A percentile compares a stretch with the other conserved stretches of the same genome.
Conservation (phyloP, 345 rosid species). For the Boechera divaricarpa region DNA sequence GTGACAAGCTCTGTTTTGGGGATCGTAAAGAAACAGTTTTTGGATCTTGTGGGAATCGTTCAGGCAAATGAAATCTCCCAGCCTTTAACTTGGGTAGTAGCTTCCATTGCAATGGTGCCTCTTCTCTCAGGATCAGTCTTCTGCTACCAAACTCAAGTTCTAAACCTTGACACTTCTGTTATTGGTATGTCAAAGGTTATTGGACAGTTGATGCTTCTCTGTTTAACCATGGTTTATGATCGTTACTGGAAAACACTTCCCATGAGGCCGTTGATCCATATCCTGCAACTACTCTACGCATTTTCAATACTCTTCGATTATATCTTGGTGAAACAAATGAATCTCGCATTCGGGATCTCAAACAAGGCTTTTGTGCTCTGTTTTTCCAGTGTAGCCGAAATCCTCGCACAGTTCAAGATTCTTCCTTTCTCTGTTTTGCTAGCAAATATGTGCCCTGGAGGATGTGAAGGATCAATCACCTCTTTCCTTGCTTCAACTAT, state of each 20-base stretch:
- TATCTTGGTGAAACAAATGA: constrained; percentile 65
- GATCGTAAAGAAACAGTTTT: constrained; percentile 53
- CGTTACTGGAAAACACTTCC: constrained; percentile 64
- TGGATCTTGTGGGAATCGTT: constrained; percentile 58
- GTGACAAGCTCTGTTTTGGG: constrained; percentile 47
- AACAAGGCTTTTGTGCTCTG: constrained; percentile 61
- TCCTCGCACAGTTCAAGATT: constrained; percentile 71
- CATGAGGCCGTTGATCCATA: constrained; percentile 64
- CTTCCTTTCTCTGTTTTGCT: constrained; percentile 67
- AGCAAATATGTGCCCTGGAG: constrained; percentile 66
- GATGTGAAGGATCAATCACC: constrained; percentile 80
- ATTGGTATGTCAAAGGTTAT: constrained; percentile 81
- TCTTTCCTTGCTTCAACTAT: constrained; percentile 71
- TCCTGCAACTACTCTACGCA: constrained; percentile 63
- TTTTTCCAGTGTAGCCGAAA: constrained; percentile 74
- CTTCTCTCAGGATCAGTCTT: constrained; percentile 76
- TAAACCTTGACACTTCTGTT: constrained; percentile 65
- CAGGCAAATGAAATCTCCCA: constrained; percentile 55
- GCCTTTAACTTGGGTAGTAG: constrained; percentile 71
- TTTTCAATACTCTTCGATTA: constrained; percentile 71
- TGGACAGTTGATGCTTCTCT: constrained; percentile 77
- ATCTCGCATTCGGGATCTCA: constrained; percentile 61
- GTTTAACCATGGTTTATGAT: constrained; percentile 62
- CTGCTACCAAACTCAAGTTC: constrained; percentile 84
- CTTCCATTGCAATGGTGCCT: constrained; percentile 71